Percentiles rank a stretch among this genome's conserved stretches.
Conservation (phyloP, 2,329 filamentous ascomycete species). For the Fusarium sp. region DNA sequence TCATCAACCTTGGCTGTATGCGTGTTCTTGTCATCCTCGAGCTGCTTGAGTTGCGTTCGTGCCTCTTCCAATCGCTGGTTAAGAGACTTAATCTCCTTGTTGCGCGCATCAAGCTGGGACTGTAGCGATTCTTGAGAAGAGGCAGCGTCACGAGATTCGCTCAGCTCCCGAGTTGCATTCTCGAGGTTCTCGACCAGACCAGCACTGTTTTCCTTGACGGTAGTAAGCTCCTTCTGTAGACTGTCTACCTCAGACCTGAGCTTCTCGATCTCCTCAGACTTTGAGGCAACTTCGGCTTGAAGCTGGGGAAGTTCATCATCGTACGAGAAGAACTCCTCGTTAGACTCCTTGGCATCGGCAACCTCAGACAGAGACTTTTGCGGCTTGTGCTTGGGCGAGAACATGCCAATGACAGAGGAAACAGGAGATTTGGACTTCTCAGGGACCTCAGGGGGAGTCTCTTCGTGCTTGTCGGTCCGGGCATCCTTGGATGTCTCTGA, state of each 20-base stretch:
- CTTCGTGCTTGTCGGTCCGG: constrained; percentile 52
- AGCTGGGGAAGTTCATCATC: constrained; percentile 88
- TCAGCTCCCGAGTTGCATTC: constrained; percentile 75
- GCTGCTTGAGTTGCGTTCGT: constrained; percentile 61
- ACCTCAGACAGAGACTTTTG: constrained; percentile 50
- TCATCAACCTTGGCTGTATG: constrained; percentile 55
- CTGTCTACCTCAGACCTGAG: constrained; percentile 78
- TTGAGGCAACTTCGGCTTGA: constrained; percentile 80
- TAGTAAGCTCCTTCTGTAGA: constrained; percentile 79
- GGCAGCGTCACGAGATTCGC: constrained; percentile 59
- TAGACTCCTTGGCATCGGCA: constrained; percentile 50
- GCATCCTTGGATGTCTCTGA: constrained; percentile 49
- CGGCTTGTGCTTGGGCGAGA: constrained; percentile 64
- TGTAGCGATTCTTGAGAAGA: constrained; percentile 63
- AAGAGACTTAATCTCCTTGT: constrained; percentile 64
- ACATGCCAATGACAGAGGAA: constrained; percentile 64
- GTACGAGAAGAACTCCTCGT: constrained; percentile 91
- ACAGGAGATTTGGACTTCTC: constrained; percentile 62
- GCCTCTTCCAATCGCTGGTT: constrained; percentile 64
- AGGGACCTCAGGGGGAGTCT: constrained; percentile 41
- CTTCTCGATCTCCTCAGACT: constrained; percentile 77
- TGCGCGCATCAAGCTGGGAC: constrained; percentile 64
- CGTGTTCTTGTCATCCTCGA: constrained; percentile 57
- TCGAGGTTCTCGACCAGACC: constrained; percentile 78
- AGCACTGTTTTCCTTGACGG: constrained; percentile 78